phyloP scores from a whole-genome alignment of 192 early-diverging fungal species.

The Paraglomus brasilianum region DNA sequence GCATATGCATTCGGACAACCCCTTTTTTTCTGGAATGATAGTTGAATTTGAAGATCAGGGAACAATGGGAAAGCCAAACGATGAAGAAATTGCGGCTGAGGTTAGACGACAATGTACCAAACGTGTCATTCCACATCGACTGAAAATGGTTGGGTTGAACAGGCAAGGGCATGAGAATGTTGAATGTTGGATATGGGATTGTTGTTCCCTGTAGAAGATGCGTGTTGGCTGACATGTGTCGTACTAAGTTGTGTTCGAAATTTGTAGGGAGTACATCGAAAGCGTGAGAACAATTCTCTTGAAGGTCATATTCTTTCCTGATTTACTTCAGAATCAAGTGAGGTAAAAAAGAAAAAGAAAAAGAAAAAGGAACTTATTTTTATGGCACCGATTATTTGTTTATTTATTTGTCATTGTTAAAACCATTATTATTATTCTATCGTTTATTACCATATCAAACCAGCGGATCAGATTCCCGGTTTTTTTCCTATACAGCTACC shows the following conservation, averaged over 20 bases:
- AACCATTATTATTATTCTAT: no score
- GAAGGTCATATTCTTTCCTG: constrained; percentile 11
- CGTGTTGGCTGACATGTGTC: background rate
- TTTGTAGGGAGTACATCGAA: constrained; percentile 10
- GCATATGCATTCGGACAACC: no score
- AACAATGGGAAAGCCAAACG: no score
- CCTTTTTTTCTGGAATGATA: no score
- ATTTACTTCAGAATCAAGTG: background rate
- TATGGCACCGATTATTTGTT: no score
- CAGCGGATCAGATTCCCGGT: constrained; percentile 22
- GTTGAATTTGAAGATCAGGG: no score
- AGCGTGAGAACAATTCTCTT: background rate
- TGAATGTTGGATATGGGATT: background rate
- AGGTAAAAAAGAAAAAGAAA: background rate
- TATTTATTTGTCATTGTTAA: no score
- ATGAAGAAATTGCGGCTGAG: constrained; percentile 35
- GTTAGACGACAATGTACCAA: constrained; percentile 40
- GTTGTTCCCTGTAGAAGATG: background rate
- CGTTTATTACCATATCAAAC: background rate
- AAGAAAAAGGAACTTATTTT: no score
- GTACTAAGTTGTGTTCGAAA: background rate
- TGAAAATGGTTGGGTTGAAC: constrained; percentile 50
- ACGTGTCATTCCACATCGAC: constrained; percentile 33
- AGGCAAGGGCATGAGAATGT: constrained; percentile 2
- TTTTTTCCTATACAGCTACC: constrained; percentile 42